Evolutionary conservation across 164 flowering plant genomes (phyloP).

Genomic region (Piper longum): DNA sequence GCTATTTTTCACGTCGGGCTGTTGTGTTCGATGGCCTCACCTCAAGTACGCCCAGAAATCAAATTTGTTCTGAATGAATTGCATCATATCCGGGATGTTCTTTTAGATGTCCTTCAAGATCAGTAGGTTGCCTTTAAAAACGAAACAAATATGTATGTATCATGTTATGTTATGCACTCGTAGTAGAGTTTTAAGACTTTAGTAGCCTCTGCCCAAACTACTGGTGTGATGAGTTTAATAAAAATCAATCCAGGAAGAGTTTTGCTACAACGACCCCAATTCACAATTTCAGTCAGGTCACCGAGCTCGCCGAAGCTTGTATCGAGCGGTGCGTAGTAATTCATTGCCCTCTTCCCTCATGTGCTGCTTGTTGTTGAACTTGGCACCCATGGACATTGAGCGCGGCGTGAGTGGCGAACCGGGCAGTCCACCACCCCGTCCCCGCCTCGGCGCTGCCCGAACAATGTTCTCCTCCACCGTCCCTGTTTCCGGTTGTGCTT

Average conservation of each 20-base stretch:
- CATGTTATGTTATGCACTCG: too few relatives aligned
- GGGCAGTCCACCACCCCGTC: too few relatives aligned
- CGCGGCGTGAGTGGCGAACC: too few relatives aligned
- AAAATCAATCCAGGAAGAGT: too few relatives aligned
- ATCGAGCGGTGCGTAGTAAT: slow-evolving; percentile 5
- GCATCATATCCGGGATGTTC: background rate
- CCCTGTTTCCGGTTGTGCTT: background rate
- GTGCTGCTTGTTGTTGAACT: background rate
- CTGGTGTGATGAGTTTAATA: too few relatives aligned
- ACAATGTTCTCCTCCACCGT: background rate
- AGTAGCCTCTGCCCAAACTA: too few relatives aligned
- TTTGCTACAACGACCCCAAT: too few relatives aligned
- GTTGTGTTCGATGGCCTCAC: background rate
- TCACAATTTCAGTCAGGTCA: slow-evolving; percentile 2
- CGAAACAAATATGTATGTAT: too few relatives aligned
- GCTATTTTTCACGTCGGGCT: background rate
- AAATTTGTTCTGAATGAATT: background rate
- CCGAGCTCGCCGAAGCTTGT: slow-evolving; percentile 6
- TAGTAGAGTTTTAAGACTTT: too few relatives aligned
- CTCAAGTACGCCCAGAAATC: background rate
- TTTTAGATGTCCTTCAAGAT: too few relatives aligned
- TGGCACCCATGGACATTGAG: background rate
- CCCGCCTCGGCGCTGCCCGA: too few relatives aligned
- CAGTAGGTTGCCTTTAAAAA: too few relatives aligned
- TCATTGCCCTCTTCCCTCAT: background rate